Base-by-base conservation (phyloP, 2,329 filamentous ascomycete species). In the Fusarium luffae region DNA sequence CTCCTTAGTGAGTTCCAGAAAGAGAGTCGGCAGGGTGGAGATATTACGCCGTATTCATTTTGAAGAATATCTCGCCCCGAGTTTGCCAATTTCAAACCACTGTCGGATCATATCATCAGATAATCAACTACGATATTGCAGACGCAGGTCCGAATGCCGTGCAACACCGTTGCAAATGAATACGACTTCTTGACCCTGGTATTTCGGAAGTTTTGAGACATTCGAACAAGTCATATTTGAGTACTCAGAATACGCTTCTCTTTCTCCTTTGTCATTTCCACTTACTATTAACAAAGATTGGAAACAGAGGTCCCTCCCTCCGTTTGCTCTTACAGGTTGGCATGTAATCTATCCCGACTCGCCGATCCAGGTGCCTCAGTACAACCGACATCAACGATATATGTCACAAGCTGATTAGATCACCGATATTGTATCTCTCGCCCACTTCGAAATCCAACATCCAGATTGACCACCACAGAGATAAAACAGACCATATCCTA, bases 71-170 rank as follows among this genome's bases (percentile, higher is more conserved):
- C 47, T 51, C 30, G n/a, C 27, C 23, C 8, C 28, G 16, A 48
- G 14, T 43, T 30, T 28, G 43, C 28, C 42, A 68, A 68, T 60
- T 70, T 68, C 68, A 71, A 70, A 55, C 18, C 14, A 14, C 10
- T 42, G 34, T 28, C 30, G 18, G 43, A 30, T 25, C 40, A 46
- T 9, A 55, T 40, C 50, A 66, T 71, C 68, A 71, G 59, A 70
- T 66, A 59, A 70, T 66, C 46, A 42, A 56, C 14, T 28, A 42
- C 19, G n/a, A 68, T 37, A 54, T 46, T 46, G 54, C 43, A 60
- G 28, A 69, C 52, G 68, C 68, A 70, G 68, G 68, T 71, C 55
- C 68, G 66, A 43, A 68, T 62, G 68, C 42, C 37, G 68, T 71
- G 55, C 34, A 37, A 71, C 68, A 19, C 37, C 52, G 64, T 70